These are phyloP conservation scores for Suillus tomentosus DNA, from an alignment of 768 basidiomycete genomes.

Conservation along the genomic window DNA sequence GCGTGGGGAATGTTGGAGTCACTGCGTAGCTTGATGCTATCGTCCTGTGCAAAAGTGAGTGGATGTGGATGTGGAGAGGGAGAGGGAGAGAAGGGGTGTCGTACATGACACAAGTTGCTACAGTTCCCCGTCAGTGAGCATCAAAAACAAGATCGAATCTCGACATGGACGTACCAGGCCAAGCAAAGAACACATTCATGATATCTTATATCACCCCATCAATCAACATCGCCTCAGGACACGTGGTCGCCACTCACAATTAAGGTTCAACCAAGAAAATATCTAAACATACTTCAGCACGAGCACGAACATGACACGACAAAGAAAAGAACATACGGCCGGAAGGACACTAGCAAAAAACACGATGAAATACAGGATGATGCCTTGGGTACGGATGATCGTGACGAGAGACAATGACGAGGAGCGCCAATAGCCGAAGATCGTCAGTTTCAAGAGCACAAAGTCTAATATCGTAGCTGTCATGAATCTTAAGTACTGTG, in stretches of 20 bases:
- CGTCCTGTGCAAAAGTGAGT: neutral
- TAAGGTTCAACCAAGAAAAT: neutral
- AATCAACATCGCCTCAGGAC: neutral
- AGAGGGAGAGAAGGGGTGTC: neutral
- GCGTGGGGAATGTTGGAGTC: neutral
- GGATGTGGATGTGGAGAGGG: too few species aligned
- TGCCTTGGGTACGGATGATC: constrained; percentile 20
- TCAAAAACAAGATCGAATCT: neutral
- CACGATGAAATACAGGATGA: constrained; percentile 23
- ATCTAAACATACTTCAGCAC: neutral
- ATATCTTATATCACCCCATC: neutral
- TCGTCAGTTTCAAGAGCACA: constrained; percentile 19
- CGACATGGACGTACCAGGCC: neutral
- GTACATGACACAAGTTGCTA: neutral
- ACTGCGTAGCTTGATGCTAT: neutral
- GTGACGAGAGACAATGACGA: constrained; percentile 14
- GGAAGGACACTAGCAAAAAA: constrained; percentile 21
- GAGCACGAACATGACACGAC: neutral
- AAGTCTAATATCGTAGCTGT: constrained; percentile 26
- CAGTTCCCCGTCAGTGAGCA: neutral
- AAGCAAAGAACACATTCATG: neutral
- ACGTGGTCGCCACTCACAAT: constrained; percentile 1
- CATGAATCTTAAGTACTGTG: neutral
- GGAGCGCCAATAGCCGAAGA: constrained; percentile 19
- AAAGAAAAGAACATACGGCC: neutral